Percentiles rank a stretch among this genome's conserved stretches.
phyloP scores from a whole-genome alignment of 139 green algal species.

The Chlamydomonas incerta region DNA sequence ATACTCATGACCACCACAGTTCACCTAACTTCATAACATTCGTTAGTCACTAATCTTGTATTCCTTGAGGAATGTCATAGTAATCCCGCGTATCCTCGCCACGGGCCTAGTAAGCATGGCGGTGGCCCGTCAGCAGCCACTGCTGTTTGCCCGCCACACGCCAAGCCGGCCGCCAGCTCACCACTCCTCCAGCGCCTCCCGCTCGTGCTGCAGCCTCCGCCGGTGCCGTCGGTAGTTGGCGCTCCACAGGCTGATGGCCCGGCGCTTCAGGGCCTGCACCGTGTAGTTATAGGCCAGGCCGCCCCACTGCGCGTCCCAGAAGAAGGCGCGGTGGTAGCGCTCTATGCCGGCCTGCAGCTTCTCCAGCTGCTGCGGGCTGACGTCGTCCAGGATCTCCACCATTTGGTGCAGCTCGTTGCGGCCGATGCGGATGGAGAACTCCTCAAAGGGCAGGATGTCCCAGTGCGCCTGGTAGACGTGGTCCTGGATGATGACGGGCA shows the following conservation, averaged over 20 bases:
- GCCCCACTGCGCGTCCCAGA: slow-evolving; percentile 12
- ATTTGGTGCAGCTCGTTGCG: neutral
- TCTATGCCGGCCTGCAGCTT: neutral
- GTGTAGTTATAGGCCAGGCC: slow-evolving; percentile 42
- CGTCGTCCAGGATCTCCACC: slow-evolving; percentile 23
- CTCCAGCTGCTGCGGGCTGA: slow-evolving; percentile 25
- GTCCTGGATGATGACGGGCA: slow-evolving; percentile 41
- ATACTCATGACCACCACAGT: too few relatives aligned
- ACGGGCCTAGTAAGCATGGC: too few relatives aligned
- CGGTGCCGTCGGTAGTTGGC: neutral
- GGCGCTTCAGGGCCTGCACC: slow-evolving; percentile 10
- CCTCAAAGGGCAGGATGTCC: slow-evolving; percentile 30
- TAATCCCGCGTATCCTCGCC: too few relatives aligned
- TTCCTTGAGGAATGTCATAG: too few relatives aligned
- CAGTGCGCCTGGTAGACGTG: slow-evolving; percentile 42
- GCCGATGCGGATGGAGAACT: slow-evolving; percentile 22
- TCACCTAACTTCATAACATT: too few relatives aligned
- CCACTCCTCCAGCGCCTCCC: neutral
- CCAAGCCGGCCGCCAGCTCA: neutral
- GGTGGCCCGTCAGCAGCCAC: too few relatives aligned
- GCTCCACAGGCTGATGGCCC: slow-evolving; percentile 6
- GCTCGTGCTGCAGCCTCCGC: neutral
- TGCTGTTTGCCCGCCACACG: too few relatives aligned
- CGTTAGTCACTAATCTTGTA: too few relatives aligned
- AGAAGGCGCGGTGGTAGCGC: slow-evolving; percentile 15